Percentiles rank a stretch among this genome's conserved stretches.
phyloP scores from a whole-genome alignment of 805 yeast genomes.

The Candida silvicultrix region DNA sequence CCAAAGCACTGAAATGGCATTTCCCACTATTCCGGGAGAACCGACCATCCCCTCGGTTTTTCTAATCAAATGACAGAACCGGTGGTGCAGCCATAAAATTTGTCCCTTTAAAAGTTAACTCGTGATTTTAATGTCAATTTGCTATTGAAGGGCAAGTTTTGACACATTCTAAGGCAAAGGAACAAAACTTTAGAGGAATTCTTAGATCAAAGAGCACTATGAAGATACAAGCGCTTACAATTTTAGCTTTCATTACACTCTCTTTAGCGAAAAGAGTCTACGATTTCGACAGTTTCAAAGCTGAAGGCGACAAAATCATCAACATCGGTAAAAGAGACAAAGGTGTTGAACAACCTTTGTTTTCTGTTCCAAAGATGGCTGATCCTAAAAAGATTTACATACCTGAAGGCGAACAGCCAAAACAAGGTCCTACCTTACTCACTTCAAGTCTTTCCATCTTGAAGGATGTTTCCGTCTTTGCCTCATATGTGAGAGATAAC shows the following conservation, averaged over 20 bases:
- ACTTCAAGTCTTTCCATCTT: slow-evolving; percentile 26
- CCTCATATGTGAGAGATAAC: slow-evolving; percentile 66
- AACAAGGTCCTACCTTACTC: slow-evolving; percentile 20
- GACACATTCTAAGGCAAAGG: background rate
- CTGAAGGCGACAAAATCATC: background rate
- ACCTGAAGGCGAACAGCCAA: slow-evolving; percentile 24
- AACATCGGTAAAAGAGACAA: slow-evolving; percentile 1
- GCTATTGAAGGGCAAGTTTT: background rate
- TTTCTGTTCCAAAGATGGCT: slow-evolving; percentile 10
- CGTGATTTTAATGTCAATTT: background rate
- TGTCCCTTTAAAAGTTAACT: no score
- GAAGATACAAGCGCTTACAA: background rate
- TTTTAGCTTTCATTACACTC: background rate
- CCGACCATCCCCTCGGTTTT: no score
- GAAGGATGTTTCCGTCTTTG: slow-evolving; percentile 50
- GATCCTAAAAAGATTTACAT: slow-evolving; percentile 6
- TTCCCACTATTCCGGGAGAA: background rate
- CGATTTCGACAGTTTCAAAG: background rate
- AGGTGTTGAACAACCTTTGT: slow-evolving; percentile 11
- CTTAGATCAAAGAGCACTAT: background rate
- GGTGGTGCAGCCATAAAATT: background rate
- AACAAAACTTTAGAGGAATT: background rate
- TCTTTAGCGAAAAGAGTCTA: background rate
- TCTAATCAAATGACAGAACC: no score
- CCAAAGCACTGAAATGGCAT: background rate